A percentile compares a stretch with the other conserved stretches of the same genome.
Evolutionary conservation across 1,284 basidiomycete genomes (phyloP).

Genomic region (Agaricales sp.): DNA sequence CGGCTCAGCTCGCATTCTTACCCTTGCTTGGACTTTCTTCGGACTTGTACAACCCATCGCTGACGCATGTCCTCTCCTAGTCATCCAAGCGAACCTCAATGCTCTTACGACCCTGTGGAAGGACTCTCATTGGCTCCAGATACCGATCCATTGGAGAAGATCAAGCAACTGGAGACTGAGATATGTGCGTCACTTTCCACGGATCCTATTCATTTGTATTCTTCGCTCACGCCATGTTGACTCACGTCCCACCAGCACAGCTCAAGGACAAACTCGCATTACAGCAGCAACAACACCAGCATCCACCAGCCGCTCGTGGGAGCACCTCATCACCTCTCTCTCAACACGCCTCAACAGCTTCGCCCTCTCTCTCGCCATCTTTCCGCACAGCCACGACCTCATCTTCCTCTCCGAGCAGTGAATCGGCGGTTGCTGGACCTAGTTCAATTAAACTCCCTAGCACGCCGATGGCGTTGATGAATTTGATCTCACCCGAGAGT

Average conservation of each 20-base stretch:
- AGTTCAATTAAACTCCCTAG: constrained; percentile 36
- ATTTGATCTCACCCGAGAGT: constrained; percentile 29
- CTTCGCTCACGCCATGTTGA: background rate
- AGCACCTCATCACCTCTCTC: constrained; percentile 7
- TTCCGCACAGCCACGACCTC: constrained; percentile 11
- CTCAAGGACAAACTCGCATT: constrained; percentile 56
- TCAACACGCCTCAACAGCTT: background rate
- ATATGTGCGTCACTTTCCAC: constrained; percentile 62
- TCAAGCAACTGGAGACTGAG: constrained; percentile 66
- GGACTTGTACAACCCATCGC: constrained; percentile 5
- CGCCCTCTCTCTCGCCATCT: constrained; percentile 8
- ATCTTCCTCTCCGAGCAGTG: no score
- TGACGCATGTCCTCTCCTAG: no score
- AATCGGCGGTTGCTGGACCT: constrained; percentile 17
- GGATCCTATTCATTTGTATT: constrained; percentile 1
- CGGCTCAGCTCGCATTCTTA: background rate
- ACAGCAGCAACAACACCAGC: constrained; percentile 24
- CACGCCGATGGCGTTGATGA: constrained; percentile 34
- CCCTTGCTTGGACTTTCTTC: constrained; percentile 2
- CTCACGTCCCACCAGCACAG: constrained; percentile 31
- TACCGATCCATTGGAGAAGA: constrained; percentile 64
- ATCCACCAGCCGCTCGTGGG: constrained; percentile 33
- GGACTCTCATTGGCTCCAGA: constrained; percentile 65
- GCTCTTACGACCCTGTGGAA: constrained; percentile 75
- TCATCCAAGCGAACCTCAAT: constrained; percentile 71